Conservation (phyloP, 805 yeast species). For the Jamesozyma gamospora region DNA sequence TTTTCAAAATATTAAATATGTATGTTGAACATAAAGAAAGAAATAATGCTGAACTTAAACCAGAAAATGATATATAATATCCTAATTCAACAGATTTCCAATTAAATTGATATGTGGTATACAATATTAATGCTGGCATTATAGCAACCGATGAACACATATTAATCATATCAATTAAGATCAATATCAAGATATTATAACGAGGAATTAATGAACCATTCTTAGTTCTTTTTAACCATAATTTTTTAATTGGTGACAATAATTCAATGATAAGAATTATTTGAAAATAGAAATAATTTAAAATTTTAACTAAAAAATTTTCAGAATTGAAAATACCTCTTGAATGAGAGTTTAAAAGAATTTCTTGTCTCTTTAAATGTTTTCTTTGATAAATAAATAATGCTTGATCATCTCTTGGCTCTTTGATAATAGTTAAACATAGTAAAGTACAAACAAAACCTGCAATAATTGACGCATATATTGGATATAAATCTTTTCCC, state of each 20-base stretch:
- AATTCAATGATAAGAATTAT: slow-evolving; percentile 17
- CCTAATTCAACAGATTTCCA: slow-evolving; percentile 52
- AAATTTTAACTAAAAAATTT: neutral
- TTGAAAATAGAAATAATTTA: slow-evolving; percentile 7
- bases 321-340: neutral
- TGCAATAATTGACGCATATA: slow-evolving; percentile 23
- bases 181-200: slow-evolving; percentile 39
- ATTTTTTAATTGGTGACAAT: slow-evolving; percentile 40
- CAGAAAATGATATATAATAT: slow-evolving; percentile 42
- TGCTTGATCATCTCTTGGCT: slow-evolving; percentile 51
- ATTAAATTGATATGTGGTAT: slow-evolving; percentile 41
- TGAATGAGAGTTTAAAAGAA: neutral
- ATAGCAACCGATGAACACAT: slow-evolving; percentile 34
- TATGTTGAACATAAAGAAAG: slow-evolving; percentile 46
- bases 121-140: slow-evolving; percentile 38
- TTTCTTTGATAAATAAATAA: slow-evolving; percentile 39
- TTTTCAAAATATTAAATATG: slow-evolving; percentile 31
- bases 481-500: slow-evolving; percentile 25
- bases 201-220: slow-evolving; percentile 32
- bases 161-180: slow-evolving; percentile 37
- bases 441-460: slow-evolving; percentile 30
- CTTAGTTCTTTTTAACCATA: slow-evolving; percentile 35
- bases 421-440: slow-evolving; percentile 40
- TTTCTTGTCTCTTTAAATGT: slow-evolving; percentile 2
- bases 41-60: slow-evolving; percentile 39